These are phyloP conservation scores for Fomitiporia mediterranea DNA, from an alignment of 1,284 basidiomycete species.

Conservation along the genomic window DNA sequence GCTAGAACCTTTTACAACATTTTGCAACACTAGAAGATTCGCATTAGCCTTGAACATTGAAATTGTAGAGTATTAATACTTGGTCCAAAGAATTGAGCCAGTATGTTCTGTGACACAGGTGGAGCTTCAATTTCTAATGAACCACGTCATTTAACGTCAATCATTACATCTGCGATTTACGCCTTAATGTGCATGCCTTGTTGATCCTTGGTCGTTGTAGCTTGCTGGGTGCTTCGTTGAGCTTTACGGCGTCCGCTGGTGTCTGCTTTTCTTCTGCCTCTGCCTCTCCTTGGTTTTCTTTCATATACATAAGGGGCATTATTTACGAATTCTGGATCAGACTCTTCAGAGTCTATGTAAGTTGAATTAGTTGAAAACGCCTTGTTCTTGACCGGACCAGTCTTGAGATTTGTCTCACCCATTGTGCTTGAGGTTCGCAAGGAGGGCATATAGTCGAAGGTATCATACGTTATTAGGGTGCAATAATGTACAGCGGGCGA, in stretches of 20 bases:
- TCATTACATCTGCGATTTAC: neutral
- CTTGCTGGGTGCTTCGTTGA: neutral
- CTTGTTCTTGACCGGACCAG: neutral
- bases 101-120: constrained; percentile 22
- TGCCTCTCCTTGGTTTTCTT: constrained; percentile 11
- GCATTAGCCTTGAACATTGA: too few species aligned
- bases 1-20: neutral
- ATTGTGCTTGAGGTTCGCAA: neutral
- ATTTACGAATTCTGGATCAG: constrained; percentile 24
- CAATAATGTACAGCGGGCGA: neutral
- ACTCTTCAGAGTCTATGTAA: constrained; percentile 21
- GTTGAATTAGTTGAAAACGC: neutral
- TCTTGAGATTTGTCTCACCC: neutral
- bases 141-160: neutral
- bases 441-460: neutral
- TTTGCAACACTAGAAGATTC: neutral
- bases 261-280: neutral
- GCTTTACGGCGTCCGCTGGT: neutral
- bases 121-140: neutral
- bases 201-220: neutral
- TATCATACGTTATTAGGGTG: neutral
- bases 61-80: neutral
- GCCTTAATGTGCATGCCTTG: neutral
- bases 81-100: constrained; percentile 24
- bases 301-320: constrained; percentile 21